Base-by-base conservation (phyloP, 1,284 basidiomycete species). In the Pholiota adiposa region DNA sequence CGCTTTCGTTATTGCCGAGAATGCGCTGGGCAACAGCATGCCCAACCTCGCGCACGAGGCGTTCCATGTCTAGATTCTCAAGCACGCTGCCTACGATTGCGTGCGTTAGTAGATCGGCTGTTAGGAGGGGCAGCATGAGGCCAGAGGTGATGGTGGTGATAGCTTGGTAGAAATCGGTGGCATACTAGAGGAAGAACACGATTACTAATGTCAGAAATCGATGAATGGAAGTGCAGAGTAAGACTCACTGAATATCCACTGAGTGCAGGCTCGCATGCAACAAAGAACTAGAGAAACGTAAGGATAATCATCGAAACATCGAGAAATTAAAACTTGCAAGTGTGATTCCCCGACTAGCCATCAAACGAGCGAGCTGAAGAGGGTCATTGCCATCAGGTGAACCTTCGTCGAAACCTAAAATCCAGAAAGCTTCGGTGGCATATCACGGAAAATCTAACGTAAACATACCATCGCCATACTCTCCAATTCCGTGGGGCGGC, bases 41-140 rank as follows among this genome's bases (percentile, higher is more conserved):
- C 4, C 96, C 96, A 52, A 98, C 93, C 75, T 98, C 96, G 44
- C 89, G 86, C 61, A 99, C 94, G 49, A 99, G 84, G 40, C 96
- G 87, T 70, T 99, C 97, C 92, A 99, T 96, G 74, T 99, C 97
- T 69, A 99, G 89, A 69, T 98, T 98, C 78, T 99, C 97, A 23
- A 98, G 84, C 29, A 98, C 97, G 67, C 94, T 94, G 21, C 95
- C 97, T 56, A 97, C 94, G 64, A 99, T 99, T 34, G 97, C 97
- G 72, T 97, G 95, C n/a, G 96, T 89, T 44, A 99, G 86, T 25
- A 98, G 85, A 72, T 96, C 93, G 29, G 97, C 97, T 14, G 96
- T 98, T 4, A 96, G 98, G 44, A 99, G 82, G 1, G 97, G 97
- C 5, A 99, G 85, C 90, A 98, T 96, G 57, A 96, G 83, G 7